phyloP scores from a whole-genome alignment of 208 protist genomes.

The Tritrichomonas foetus region DNA sequence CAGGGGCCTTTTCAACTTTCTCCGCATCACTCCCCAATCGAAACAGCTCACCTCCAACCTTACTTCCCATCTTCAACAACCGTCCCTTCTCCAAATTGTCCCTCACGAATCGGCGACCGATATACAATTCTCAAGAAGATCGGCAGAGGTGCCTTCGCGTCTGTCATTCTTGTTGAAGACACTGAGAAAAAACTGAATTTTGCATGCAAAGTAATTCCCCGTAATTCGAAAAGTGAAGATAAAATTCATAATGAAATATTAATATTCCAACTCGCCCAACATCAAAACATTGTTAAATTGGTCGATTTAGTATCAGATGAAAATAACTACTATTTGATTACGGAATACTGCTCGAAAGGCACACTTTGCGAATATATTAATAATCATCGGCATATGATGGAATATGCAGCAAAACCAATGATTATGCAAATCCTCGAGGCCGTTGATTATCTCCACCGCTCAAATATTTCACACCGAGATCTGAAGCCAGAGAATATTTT shows the following conservation, averaged over 20 bases:
- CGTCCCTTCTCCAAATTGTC: too few species aligned
- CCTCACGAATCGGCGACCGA: too few species aligned
- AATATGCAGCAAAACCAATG: not conserved
- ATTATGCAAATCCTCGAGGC: not conserved
- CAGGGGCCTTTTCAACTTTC: too few species aligned
- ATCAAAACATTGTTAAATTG: not conserved
- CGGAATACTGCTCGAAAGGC: not conserved
- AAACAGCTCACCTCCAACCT: too few species aligned
- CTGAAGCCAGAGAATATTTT: constrained; percentile 35
- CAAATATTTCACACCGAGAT: constrained; percentile 20
- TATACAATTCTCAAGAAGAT: too few species aligned
- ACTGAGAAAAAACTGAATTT: too few species aligned
- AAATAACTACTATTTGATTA: not conserved
- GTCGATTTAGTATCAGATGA: constrained; percentile 21
- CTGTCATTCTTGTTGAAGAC: too few species aligned
- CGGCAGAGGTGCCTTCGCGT: too few species aligned
- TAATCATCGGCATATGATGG: not conserved
- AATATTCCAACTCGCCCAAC: not conserved
- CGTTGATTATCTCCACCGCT: not conserved
- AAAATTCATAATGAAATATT: not conserved
- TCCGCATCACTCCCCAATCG: too few species aligned
- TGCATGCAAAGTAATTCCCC: too few species aligned
- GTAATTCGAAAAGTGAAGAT: too few species aligned
- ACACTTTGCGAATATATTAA: not conserved
- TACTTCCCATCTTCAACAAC: too few species aligned